A percentile compares a stretch with the other conserved stretches of the same genome.
These are phyloP conservation scores for Fraxinus platypoda DNA, from an alignment of 305 asterid genomes.

Conservation along the genomic window DNA sequence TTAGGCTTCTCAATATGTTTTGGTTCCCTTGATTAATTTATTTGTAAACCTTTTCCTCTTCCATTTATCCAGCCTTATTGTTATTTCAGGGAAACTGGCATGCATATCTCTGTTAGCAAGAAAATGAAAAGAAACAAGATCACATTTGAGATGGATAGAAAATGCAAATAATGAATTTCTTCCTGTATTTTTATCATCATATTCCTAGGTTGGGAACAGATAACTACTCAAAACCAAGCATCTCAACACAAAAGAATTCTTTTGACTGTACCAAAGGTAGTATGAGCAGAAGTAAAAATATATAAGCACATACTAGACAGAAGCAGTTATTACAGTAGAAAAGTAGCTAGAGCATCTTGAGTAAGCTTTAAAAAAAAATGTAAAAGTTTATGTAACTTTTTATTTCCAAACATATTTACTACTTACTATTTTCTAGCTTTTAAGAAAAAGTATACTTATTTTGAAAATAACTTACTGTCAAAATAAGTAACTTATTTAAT, in stretches of 20 bases:
- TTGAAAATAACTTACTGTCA: not conserved
- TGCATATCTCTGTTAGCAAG: not conserved
- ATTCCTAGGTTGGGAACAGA: not conserved
- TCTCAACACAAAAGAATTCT: not conserved
- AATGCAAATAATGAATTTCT: not conserved
- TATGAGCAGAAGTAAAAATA: not conserved
- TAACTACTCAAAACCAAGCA: not conserved
- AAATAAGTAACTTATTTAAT: not conserved
- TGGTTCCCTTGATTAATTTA: not conserved
- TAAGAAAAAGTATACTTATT: not conserved
- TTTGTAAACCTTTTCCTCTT: not conserved
- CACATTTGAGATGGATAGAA: not conserved
- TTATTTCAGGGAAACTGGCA: slow-evolving; percentile 1
- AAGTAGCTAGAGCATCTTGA: not conserved
- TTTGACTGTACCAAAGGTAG: not conserved
- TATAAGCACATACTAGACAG: not conserved
- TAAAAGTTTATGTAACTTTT: not conserved
- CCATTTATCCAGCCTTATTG: not conserved
- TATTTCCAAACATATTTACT: not conserved
- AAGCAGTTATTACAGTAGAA: not conserved
- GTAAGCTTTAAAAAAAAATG: not conserved
- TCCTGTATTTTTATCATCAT: not conserved
- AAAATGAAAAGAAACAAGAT: not conserved
- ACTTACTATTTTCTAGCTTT: not conserved
- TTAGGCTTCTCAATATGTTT: not conserved